Percentiles rank a stretch among this genome's conserved stretches.
These are phyloP conservation scores for Nemania serpens DNA, from an alignment of 2,329 filamentous ascomycete genomes.

Conservation along the genomic window DNA sequence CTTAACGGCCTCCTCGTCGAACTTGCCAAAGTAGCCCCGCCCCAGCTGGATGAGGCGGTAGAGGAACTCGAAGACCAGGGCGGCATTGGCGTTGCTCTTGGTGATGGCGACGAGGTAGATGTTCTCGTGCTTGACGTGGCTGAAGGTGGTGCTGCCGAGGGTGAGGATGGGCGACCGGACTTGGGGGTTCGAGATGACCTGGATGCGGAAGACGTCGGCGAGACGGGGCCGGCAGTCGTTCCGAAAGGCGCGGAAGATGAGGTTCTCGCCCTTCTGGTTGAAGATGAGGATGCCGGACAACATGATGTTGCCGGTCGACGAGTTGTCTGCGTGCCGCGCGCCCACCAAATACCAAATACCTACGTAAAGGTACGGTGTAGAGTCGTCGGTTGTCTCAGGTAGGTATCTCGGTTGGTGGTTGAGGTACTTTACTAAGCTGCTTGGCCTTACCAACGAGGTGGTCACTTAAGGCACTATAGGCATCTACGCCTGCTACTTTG, in stretches of 20 bases:
- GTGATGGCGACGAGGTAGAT: slow-evolving; percentile 97
- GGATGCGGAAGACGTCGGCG: slow-evolving; percentile 98
- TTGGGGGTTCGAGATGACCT: slow-evolving; percentile 97
- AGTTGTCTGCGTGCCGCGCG: too few species aligned
- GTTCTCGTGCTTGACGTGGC: slow-evolving; percentile 99
- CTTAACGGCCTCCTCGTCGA: slow-evolving; percentile 99
- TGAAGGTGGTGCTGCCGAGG: slow-evolving; percentile 96
- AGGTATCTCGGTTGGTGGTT: too few species aligned
- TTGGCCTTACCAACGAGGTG: too few species aligned
- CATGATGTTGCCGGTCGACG: slow-evolving; percentile 63
- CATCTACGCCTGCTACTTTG: too few species aligned
- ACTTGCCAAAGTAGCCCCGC: slow-evolving; percentile 97
- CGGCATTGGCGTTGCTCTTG: slow-evolving; percentile 98
- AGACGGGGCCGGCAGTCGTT: slow-evolving; percentile 97
- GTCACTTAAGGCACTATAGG: too few species aligned
- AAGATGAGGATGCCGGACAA: slow-evolving; percentile 96
- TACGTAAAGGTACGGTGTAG: too few species aligned
- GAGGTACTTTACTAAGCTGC: too few species aligned
- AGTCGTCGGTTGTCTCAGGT: background rate
- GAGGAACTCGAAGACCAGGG: slow-evolving; percentile 96
- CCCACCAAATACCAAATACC: too few species aligned
- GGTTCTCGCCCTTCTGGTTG: slow-evolving; percentile 99
- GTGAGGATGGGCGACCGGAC: slow-evolving; percentile 97
- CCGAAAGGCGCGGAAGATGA: slow-evolving; percentile 98
- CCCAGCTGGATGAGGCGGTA: slow-evolving; percentile 90